Base-by-base conservation (phyloP, 164 flowering plant species). In the Taxillus chinensis region DNA sequence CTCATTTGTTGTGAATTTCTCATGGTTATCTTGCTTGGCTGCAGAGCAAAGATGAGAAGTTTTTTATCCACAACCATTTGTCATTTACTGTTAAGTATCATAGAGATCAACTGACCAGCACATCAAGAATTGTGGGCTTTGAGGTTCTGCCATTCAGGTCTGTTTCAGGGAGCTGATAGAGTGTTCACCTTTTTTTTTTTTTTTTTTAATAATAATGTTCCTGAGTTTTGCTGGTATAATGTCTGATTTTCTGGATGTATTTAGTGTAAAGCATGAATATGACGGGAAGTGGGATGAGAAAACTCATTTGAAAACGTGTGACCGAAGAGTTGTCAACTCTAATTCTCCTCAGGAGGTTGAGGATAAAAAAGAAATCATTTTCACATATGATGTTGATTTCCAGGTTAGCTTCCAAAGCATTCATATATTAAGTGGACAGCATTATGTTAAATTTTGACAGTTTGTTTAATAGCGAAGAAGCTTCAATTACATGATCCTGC, bases 351-450 rank as follows among this genome's bases (percentile, higher is more conserved):
- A 78, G 67, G 91, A 82, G 63, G 92, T 81, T 54, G 86, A 73
- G 61, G 83, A 74, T 39, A 74, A 78, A 0, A 71, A 78, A 39
- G 90, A 87, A 73, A 75, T 87, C 41, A 76, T 84, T 14, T 87
- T 86, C 73, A 83, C 95, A 7, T 87, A 87, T 77, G 89, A 86
- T 71, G 89, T 86, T 45, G 78, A 78, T 3, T 88, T 81, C 65
- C 71, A 83, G 87, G 92, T 84, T 39, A 62, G 70, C 12, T 63
- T 51, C 46, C 53, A 14, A 27, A 27, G 27, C 27, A 27, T 27
- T 27, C 27, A 27, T 27, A 27, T 27, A 2, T 27, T 27, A 27
- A 27, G 27, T 27, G 27, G 27, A 27, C 27, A 27, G 27, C 27
- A 27, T 27, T 27, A 27, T 27, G 27, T 27, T 27, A 27, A 27